These are phyloP conservation scores for Venturia aucupariae DNA, from an alignment of 2,329 filamentous ascomycete genomes.

Conservation along the genomic window DNA sequence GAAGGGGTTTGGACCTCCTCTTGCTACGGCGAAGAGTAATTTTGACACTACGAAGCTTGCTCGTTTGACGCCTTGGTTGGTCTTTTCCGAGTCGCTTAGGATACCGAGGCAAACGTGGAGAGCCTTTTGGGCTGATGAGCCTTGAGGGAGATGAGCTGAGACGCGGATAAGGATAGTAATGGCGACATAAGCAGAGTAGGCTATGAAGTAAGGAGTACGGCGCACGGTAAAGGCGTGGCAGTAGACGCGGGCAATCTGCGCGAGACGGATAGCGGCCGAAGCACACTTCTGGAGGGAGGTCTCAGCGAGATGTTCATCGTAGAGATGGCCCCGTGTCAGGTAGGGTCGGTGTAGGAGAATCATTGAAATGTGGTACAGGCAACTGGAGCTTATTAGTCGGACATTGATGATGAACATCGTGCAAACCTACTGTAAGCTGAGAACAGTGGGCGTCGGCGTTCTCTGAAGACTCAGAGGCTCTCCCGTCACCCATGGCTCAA, in stretches of 20 bases:
- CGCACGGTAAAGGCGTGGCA: conserved; percentile 11
- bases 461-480: not conserved
- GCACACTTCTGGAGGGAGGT: not conserved
- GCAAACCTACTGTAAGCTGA: conserved; percentile 9
- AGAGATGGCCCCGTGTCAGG: conserved; percentile 12
- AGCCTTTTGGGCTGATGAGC: not conserved
- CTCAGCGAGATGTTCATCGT: conserved; percentile 1
- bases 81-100: conserved; percentile 4
- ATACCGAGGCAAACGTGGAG: conserved; percentile 6
- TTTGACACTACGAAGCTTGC: conserved; percentile 11
- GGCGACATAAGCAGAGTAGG: conserved; percentile 11
- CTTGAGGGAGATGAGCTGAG: conserved; percentile 3
- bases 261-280: conserved; percentile 8
- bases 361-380: conserved; percentile 12
- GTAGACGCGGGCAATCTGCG: conserved; percentile 8
- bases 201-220: conserved; percentile 12
- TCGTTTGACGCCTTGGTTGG: conserved; percentile 12
- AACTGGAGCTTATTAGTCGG: not conserved
- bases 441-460: conserved; percentile 11
- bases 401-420: not conserved
- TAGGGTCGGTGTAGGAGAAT: conserved; percentile 14
- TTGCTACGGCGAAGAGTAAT: conserved; percentile 7
- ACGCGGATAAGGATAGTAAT: conserved; percentile 12
- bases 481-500: conserved; percentile 11
- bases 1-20: conserved; percentile 11